These are phyloP conservation scores for Aspergillus neoniger DNA, from an alignment of 2,329 filamentous ascomycete species.

Conservation along the genomic window DNA sequence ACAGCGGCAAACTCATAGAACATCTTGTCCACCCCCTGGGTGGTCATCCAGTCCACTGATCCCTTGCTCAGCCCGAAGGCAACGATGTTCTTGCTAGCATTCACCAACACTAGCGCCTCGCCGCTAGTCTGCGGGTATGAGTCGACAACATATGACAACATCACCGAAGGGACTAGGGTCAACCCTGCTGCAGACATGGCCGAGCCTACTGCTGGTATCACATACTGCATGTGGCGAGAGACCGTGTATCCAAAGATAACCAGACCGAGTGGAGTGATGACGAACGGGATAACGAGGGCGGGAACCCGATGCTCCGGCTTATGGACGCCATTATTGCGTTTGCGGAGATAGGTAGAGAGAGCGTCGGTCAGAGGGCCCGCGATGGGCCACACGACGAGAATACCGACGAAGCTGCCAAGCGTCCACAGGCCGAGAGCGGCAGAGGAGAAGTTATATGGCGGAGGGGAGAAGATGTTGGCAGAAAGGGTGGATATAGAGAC, in stretches of 20 bases:
- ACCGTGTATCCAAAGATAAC: constrained; percentile 37
- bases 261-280: constrained; percentile 37
- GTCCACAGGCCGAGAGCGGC: constrained; percentile 31
- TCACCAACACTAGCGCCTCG: constrained; percentile 40
- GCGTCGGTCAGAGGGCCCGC: constrained; percentile 45
- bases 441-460: constrained; percentile 37
- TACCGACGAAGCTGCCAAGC: constrained; percentile 40
- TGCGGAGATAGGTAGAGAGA: constrained; percentile 38
- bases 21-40: constrained; percentile 36
- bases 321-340: constrained; percentile 37
- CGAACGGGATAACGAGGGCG: constrained; percentile 40
- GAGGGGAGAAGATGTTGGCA: constrained; percentile 30
- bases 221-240: constrained; percentile 24
- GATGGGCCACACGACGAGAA: constrained; percentile 42
- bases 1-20: constrained; percentile 39
- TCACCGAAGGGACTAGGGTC: constrained; percentile 38
- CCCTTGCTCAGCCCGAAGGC: constrained; percentile 29
- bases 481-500: constrained; percentile 32
- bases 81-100: constrained; percentile 32
- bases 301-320: constrained; percentile 45
- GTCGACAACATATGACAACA: constrained; percentile 39
- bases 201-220: constrained; percentile 30
- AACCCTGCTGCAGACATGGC: constrained; percentile 32
- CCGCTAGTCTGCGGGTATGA: constrained; percentile 32
- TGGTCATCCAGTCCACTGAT: constrained; percentile 33